These are phyloP conservation scores for Talaromyces borbonicus DNA, from an alignment of 495 filamentous ascomycete species.

Conservation along the genomic window DNA sequence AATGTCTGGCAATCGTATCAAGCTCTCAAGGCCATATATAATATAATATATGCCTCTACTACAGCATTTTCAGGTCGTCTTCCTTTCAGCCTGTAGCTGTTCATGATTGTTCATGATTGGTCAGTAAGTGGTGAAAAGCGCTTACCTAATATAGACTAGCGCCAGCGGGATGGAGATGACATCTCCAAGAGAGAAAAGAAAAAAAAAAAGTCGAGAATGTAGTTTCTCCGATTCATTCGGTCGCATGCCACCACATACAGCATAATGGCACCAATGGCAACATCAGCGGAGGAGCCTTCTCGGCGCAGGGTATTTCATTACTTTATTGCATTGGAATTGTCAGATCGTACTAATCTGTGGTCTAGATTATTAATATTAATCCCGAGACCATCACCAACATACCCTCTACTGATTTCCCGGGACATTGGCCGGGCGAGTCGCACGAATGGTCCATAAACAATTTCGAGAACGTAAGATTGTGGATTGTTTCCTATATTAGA, in stretches of 20 bases:
- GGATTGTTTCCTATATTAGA: background rate
- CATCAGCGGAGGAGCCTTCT: conserved; percentile 41
- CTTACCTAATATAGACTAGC: background rate
- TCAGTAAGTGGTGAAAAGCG: too few relatives aligned
- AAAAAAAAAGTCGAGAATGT: background rate
- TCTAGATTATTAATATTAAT: conserved; percentile 80
- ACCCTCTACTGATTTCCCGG: conserved; percentile 80
- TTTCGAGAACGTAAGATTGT: conserved; percentile 49
- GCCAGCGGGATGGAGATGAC: background rate
- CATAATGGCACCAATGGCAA: conserved; percentile 1
- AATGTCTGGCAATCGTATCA: too few relatives aligned
- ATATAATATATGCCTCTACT: too few relatives aligned
- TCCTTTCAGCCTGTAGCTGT: too few relatives aligned
- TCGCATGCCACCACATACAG: background rate
- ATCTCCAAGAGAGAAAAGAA: background rate
- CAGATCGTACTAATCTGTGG: conserved; percentile 13
- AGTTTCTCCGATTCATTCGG: background rate
- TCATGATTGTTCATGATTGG: background rate
- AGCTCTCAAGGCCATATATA: too few relatives aligned
- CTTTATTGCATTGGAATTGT: background rate
- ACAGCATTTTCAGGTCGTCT: too few relatives aligned
- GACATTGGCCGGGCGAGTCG: conserved; percentile 84
- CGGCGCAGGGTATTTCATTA: conserved; percentile 33
- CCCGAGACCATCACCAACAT: conserved; percentile 82
- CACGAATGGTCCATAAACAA: conserved; percentile 73